These are phyloP conservation scores for Clarireedia monteithiana DNA, from an alignment of 2,329 filamentous ascomycete species.

Conservation along the genomic window DNA sequence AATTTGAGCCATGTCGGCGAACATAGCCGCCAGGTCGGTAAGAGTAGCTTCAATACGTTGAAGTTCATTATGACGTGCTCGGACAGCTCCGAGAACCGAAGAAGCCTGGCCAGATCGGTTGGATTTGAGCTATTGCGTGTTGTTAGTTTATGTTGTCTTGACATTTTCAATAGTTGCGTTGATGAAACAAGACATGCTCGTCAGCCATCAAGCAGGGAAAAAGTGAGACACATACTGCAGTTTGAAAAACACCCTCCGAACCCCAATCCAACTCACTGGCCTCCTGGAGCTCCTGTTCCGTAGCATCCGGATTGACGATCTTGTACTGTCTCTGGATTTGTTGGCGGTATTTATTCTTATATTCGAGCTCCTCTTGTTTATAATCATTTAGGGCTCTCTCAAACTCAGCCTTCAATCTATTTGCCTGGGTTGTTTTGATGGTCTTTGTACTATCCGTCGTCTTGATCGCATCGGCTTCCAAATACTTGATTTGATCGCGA, in stretches of 20 bases:
- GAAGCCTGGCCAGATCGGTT: slow-evolving; percentile 68
- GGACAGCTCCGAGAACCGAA: slow-evolving; percentile 68
- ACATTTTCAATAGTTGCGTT: no score
- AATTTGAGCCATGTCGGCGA: slow-evolving; percentile 66
- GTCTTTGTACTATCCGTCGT: slow-evolving; percentile 51
- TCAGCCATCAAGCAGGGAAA: no score
- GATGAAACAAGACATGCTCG: no score
- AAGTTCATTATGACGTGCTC: slow-evolving; percentile 76
- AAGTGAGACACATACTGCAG: slow-evolving; percentile 51
- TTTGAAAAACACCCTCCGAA: slow-evolving; percentile 74
- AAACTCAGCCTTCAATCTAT: slow-evolving; percentile 67
- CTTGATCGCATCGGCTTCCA: slow-evolving; percentile 62
- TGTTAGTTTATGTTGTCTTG: background rate
- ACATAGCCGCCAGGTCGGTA: slow-evolving; percentile 60
- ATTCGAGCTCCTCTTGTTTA: slow-evolving; percentile 62
- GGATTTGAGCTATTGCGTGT: slow-evolving; percentile 52
- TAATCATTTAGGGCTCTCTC: slow-evolving; percentile 64
- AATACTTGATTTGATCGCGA: slow-evolving; percentile 69
- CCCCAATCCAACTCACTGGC: slow-evolving; percentile 66
- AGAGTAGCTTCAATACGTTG: slow-evolving; percentile 73
- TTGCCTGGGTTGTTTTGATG: slow-evolving; percentile 65
- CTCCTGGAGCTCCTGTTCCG: slow-evolving; percentile 61
- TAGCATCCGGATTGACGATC: slow-evolving; percentile 76
- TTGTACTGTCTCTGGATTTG: slow-evolving; percentile 74
- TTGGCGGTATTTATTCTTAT: slow-evolving; percentile 64